phyloP scores from a whole-genome alignment of 805 yeast genomes.

The Yamadazyma laniorum region DNA sequence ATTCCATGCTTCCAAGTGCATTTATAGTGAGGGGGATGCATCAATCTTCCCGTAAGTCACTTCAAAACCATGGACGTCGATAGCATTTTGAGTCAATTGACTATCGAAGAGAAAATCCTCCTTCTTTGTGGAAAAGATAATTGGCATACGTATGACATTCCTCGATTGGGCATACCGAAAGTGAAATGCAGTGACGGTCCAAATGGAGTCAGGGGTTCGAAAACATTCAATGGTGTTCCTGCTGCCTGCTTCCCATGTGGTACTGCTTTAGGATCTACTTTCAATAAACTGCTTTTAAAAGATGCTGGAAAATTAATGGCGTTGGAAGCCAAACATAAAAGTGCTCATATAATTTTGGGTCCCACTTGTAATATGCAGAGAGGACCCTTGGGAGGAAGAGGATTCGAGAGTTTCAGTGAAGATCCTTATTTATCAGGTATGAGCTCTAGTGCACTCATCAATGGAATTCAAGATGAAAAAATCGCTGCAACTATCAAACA shows the following conservation, averaged over 20 bases:
- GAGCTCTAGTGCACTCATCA: constrained; percentile 24
- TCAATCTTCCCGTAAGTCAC: too few relatives aligned
- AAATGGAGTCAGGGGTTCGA: constrained; percentile 33
- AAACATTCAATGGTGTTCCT: constrained; percentile 25
- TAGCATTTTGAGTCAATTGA: constrained; percentile 20
- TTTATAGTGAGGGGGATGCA: too few relatives aligned
- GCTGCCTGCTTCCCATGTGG: constrained; percentile 37
- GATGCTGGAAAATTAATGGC: constrained; percentile 33
- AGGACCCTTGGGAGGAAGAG: constrained; percentile 35
- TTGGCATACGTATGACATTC: constrained; percentile 49
- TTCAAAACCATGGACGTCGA: constrained; percentile 21
- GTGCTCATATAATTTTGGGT: constrained; percentile 31
- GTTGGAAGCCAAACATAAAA: constrained; percentile 29
- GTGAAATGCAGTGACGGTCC: constrained; percentile 43
- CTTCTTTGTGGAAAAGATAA: constrained; percentile 39
- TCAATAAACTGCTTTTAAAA: constrained; percentile 33
- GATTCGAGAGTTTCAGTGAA: constrained; percentile 34
- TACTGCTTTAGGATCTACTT: constrained; percentile 32
- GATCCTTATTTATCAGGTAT: constrained; percentile 32
- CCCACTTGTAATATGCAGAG: constrained; percentile 34
- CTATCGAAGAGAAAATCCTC: constrained; percentile 24
- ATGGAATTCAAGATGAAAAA: constrained; percentile 28
- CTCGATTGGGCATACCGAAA: constrained; percentile 42
- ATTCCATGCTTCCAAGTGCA: too few relatives aligned
- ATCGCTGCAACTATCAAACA: constrained; percentile 35